Percentiles rank a stretch among this genome's conserved stretches.
phyloP scores from a whole-genome alignment of 2,329 filamentous ascomycete genomes.

The Fusarium sp. region DNA sequence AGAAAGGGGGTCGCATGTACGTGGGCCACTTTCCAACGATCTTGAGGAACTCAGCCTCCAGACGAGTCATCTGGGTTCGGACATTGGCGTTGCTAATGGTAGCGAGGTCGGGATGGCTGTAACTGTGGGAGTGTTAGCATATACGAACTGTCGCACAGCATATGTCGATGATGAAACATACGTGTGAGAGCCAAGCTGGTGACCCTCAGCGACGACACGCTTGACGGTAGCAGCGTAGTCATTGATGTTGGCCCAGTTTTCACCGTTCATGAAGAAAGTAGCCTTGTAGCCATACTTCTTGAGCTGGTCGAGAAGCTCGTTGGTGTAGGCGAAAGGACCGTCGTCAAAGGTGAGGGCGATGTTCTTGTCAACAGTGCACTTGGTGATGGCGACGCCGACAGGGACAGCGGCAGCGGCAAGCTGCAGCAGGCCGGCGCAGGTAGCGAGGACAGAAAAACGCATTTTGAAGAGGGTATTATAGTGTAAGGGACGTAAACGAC shows the following conservation, averaged over 20 bases:
- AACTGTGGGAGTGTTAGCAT: constrained; percentile 51
- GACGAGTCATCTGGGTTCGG: constrained; percentile 50
- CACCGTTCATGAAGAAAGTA: constrained; percentile 42
- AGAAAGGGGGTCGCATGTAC: constrained; percentile 55
- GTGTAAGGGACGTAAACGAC: constrained; percentile 10
- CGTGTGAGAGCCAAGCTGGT: constrained; percentile 64
- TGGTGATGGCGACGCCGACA: constrained; percentile 21
- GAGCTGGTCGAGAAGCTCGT: constrained; percentile 29
- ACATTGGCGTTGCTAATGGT: constrained; percentile 42
- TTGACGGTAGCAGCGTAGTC: constrained; percentile 38
- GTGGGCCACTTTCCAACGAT: constrained; percentile 49
- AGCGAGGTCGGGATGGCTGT: constrained; percentile 53
- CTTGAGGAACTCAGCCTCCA: constrained; percentile 52
- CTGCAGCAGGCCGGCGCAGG: constrained; percentile 27
- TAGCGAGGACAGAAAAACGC: constrained; percentile 24
- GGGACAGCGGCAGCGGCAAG: constrained; percentile 16
- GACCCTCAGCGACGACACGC: constrained; percentile 59
- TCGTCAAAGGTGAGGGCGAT: constrained; percentile 30
- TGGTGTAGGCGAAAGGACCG: constrained; percentile 28
- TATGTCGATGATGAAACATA: constrained; percentile 1
- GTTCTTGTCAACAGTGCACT: constrained; percentile 26
- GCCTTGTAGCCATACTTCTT: constrained; percentile 33
- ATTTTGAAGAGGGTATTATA: constrained; percentile 1
- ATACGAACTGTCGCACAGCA: not conserved
- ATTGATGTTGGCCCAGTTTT: constrained; percentile 41